Evolutionary conservation across 2,329 filamentous ascomycete species (phyloP).

Genomic region (Lanzia echinophila): DNA sequence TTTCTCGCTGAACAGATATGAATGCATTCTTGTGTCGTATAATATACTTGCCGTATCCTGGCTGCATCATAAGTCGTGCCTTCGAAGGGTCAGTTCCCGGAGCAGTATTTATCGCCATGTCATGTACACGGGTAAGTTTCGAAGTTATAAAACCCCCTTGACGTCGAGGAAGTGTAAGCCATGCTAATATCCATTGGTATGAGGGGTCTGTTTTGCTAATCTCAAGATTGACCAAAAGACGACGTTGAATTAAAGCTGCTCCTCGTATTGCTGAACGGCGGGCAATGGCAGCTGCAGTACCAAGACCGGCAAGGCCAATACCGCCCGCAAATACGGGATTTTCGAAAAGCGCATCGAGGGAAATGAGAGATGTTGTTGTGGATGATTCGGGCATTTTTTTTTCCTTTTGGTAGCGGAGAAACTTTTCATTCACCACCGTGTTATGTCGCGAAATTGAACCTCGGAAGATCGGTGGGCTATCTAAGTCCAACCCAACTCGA

Average conservation of each 20-base stretch:
- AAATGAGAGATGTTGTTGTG: constrained; percentile 29
- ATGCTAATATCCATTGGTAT: constrained; percentile 89
- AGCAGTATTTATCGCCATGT: constrained; percentile 50
- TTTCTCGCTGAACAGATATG: constrained; percentile 78
- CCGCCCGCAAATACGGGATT: constrained; percentile 64
- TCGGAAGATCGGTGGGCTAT: not conserved
- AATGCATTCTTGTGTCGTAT: constrained; percentile 82
- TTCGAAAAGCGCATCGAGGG: constrained; percentile 53
- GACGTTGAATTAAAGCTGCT: constrained; percentile 68
- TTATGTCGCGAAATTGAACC: not conserved
- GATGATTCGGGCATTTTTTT: constrained; percentile 1
- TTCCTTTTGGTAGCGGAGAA: not conserved
- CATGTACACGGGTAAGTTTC: constrained; percentile 52
- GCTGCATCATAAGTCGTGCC: constrained; percentile 81
- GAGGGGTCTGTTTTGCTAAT: constrained; percentile 91
- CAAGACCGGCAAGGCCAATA: constrained; percentile 85
- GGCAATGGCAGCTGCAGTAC: constrained; percentile 71
- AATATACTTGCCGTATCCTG: constrained; percentile 83
- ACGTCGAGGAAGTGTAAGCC: constrained; percentile 80
- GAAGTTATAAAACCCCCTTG: constrained; percentile 39
- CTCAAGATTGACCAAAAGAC: constrained; percentile 90
- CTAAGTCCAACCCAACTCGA: not conserved
- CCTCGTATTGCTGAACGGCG: constrained; percentile 69
- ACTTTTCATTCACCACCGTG: no score
- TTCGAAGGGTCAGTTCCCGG: constrained; percentile 60